A percentile compares a stretch with the other conserved stretches of the same genome.
Evolutionary conservation across 352 stramenopile species (phyloP).

Genomic region (Globisporangium recalcitrans): DNA sequence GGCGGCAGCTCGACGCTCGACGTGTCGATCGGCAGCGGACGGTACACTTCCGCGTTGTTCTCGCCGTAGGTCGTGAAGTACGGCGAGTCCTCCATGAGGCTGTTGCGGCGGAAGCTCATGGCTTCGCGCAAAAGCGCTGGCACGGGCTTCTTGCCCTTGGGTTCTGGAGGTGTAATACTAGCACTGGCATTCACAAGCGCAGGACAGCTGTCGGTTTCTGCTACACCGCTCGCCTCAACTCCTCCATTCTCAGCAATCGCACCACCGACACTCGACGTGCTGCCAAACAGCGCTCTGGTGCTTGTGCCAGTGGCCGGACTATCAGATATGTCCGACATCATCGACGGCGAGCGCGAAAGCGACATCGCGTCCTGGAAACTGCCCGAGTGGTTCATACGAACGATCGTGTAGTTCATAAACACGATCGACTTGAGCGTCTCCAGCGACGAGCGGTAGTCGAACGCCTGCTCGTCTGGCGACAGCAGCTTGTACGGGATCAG

Average conservation of each 20-base stretch:
- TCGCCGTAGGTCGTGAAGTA: constrained; percentile 72
- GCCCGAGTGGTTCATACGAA: constrained; percentile 40
- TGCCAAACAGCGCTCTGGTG: not conserved
- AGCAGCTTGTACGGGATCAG: constrained; percentile 79
- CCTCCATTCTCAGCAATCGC: not conserved
- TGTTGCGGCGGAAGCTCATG: constrained; percentile 74
- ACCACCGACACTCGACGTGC: not conserved
- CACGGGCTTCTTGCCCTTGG: constrained; percentile 39
- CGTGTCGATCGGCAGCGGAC: constrained; percentile 75
- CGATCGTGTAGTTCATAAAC: constrained; percentile 86
- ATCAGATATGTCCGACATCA: constrained; percentile 43
- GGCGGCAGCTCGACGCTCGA: constrained; percentile 57
- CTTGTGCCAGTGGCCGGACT: not conserved
- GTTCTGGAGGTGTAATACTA: constrained; percentile 16
- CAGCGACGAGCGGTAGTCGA: constrained; percentile 83
- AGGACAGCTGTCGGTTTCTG: not conserved
- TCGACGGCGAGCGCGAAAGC: constrained; percentile 63
- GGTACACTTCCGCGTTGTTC: constrained; percentile 55
- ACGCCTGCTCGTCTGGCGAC: constrained; percentile 74
- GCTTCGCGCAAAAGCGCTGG: constrained; percentile 60
- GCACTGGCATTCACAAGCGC: constrained; percentile 20
- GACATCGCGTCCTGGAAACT: constrained; percentile 48
- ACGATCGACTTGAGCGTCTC: constrained; percentile 87
- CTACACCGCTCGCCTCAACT: not conserved
- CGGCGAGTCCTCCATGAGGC: constrained; percentile 72